Evolutionary conservation across 441 rosid genomes (phyloP).

Genomic region (Breynia disticha): DNA sequence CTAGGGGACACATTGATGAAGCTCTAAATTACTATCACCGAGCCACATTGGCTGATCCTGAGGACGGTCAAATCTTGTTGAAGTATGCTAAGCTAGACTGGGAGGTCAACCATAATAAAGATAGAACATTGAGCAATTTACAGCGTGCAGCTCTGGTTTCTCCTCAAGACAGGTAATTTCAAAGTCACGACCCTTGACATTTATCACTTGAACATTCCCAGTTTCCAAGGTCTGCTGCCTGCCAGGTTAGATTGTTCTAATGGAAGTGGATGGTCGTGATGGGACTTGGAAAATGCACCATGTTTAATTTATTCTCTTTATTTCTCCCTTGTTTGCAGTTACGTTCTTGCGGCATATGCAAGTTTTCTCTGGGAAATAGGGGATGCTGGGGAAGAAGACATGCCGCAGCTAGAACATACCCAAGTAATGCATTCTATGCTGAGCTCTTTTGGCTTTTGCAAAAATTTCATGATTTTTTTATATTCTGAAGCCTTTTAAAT

Average conservation of each 20-base stretch:
- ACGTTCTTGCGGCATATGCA: constrained; percentile 75
- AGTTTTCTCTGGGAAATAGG: constrained; percentile 75
- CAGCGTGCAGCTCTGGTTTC: constrained; percentile 57
- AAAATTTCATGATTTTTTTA: background rate
- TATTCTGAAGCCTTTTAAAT: background rate
- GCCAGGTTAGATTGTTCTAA: background rate
- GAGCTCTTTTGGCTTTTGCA: constrained; percentile 1
- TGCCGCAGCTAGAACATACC: constrained; percentile 10
- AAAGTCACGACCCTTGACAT: background rate
- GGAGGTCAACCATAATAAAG: constrained; percentile 60
- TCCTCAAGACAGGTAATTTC: constrained; percentile 52
- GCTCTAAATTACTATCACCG: constrained; percentile 69
- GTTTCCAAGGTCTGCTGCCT: background rate
- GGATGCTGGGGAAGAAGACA: constrained; percentile 28
- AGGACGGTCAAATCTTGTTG: constrained; percentile 39
- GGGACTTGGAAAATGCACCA: background rate
- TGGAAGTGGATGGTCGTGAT: too few relatives aligned
- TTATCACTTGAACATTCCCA: background rate
- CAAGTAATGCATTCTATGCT: constrained; percentile 27
- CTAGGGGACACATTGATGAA: constrained; percentile 58
- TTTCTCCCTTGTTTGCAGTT: constrained; percentile 29
- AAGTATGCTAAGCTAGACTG: constrained; percentile 62
- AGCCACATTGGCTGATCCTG: constrained; percentile 58
- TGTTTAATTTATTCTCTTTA: background rate
- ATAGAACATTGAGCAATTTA: constrained; percentile 47